Conservation (phyloP, 78 protist genomes). For the Emiliania huxleyi region DNA sequence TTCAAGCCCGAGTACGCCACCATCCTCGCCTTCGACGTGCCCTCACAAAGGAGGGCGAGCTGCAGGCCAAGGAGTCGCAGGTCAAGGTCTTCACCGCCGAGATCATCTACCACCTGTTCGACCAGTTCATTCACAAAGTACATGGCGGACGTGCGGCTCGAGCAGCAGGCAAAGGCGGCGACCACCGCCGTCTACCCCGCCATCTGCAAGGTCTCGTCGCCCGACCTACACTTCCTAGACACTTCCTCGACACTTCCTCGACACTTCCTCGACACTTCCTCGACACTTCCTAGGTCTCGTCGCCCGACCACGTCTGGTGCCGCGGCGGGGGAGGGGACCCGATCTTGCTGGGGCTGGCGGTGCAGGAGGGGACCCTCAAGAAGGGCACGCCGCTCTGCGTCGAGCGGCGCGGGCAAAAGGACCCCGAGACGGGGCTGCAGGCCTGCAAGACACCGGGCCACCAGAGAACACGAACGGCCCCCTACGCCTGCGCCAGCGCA, state of each 20-base stretch:
- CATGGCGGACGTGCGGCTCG: conserved; percentile 66
- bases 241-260: no score
- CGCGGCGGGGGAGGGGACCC: conserved; percentile 81
- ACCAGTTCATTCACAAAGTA: conserved; percentile 80
- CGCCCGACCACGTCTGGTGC: conserved; percentile 33
- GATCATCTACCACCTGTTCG: conserved; percentile 96
- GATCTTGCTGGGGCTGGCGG: conserved; percentile 88
- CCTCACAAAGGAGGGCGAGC: conserved; percentile 71
- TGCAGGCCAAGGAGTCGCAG: conserved; percentile 78
- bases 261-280: no score
- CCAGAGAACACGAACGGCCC: no score
- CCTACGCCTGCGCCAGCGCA: no score
- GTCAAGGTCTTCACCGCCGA: conserved; percentile 88
- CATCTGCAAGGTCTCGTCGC: conserved; percentile 43
- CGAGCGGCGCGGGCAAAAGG: neutral
- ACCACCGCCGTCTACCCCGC: conserved; percentile 77
- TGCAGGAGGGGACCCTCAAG: conserved; percentile 86
- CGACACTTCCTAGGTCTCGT: no score
- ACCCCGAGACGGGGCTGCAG: neutral
- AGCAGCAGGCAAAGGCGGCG: conserved; percentile 33
- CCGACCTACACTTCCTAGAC: no score
- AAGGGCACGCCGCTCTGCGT: conserved; percentile 87
- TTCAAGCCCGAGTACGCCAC: conserved; percentile 81
- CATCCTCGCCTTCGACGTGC: conserved; percentile 97
- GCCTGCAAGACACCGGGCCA: no score